phyloP scores from a whole-genome alignment of 441 rosid genomes.

The Adansonia gregorii region DNA sequence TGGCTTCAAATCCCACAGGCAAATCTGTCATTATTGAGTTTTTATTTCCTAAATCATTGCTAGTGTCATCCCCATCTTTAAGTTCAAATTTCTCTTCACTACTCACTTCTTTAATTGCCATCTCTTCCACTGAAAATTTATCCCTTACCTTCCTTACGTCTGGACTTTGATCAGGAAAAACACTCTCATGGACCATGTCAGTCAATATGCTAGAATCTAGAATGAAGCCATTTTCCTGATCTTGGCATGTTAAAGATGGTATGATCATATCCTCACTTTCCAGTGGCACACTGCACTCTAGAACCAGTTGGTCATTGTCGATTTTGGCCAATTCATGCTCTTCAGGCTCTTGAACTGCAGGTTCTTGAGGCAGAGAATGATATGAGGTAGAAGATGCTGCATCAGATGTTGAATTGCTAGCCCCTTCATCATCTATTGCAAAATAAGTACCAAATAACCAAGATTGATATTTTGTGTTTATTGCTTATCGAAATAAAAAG shows the following conservation, averaged over 20 bases:
- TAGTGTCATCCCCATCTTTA: constrained; percentile 26
- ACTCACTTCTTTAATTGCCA: constrained; percentile 19
- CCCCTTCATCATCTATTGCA: constrained; percentile 36
- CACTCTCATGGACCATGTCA: constrained; percentile 22
- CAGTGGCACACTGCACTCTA: constrained; percentile 10
- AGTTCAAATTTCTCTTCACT: constrained; percentile 24
- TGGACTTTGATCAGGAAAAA: constrained; percentile 22
- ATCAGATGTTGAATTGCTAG: constrained; percentile 16
- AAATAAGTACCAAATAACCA: constrained; percentile 21
- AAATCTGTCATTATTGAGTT: constrained; percentile 16
- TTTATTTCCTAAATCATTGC: constrained; percentile 3
- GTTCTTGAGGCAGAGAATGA: constrained; percentile 31
- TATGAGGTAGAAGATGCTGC: constrained; percentile 21
- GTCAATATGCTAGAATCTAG: constrained; percentile 1
- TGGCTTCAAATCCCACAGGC: constrained; percentile 20
- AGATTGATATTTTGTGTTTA: constrained; percentile 5
- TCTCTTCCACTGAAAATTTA: constrained; percentile 14
- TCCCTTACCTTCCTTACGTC: constrained; percentile 18
- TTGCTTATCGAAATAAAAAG: background rate
- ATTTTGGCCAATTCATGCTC: constrained; percentile 24
- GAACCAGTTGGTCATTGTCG: background rate
- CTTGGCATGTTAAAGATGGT: constrained; percentile 25
- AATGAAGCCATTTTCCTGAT: constrained; percentile 32
- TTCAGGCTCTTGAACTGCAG: constrained; percentile 22
- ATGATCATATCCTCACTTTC: constrained; percentile 22